A percentile compares a stretch with the other conserved stretches of the same genome.
phyloP scores from a whole-genome alignment of 2,329 filamentous ascomycete genomes.

The Aspergillus oerlinghausenensis region DNA sequence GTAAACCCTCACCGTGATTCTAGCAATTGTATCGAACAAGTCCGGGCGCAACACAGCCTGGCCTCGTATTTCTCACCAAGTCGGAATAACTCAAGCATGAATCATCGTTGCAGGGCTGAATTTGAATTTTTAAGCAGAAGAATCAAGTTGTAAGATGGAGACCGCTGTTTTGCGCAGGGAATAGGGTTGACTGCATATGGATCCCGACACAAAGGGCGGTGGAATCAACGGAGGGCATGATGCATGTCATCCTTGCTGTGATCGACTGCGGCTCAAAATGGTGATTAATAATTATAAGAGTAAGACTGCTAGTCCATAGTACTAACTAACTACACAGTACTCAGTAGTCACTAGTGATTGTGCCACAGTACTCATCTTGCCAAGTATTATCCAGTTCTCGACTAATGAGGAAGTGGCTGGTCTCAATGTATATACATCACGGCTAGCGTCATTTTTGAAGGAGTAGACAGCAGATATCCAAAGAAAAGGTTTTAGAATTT shows the following conservation, averaged over 20 bases:
- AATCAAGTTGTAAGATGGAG: not conserved
- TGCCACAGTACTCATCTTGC: not conserved
- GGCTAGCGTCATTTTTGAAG: not conserved
- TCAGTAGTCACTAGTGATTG: not conserved
- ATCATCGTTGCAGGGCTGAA: not conserved
- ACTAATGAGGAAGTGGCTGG: not conserved
- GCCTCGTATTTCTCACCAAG: not conserved
- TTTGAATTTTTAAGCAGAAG: not conserved
- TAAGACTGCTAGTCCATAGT: not conserved
- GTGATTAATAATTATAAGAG: not conserved
- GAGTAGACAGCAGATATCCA: not conserved
- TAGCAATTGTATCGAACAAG: not conserved
- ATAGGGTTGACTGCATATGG: conserved; percentile 6
- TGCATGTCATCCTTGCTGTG: not conserved
- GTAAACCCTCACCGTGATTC: not conserved
- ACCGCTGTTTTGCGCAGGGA: conserved; percentile 2
- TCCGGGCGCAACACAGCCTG: not conserved
- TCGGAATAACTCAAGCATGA: not conserved
- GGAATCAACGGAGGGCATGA: not conserved
- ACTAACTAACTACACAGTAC: no score
- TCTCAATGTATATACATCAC: not conserved
- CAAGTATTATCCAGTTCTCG: not conserved
- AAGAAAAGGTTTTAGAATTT: no score
- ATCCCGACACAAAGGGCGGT: conserved; percentile 7
- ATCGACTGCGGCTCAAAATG: not conserved